Base-by-base conservation (phyloP, 2,329 filamentous ascomycete genomes). In the Ophiostoma piceae region DNA sequence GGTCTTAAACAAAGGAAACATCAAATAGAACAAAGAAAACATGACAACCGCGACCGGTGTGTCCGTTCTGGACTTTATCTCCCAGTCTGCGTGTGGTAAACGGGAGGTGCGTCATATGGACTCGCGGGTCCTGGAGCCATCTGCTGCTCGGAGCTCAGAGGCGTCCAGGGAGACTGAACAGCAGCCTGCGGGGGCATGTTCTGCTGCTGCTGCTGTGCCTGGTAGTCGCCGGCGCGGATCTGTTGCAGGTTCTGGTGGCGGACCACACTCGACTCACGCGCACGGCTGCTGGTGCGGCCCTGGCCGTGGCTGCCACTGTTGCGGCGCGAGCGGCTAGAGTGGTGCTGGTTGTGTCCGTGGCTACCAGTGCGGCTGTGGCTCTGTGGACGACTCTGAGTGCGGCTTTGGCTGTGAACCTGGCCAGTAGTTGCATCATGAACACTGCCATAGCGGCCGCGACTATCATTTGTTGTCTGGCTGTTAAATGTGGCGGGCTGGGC, bases 261-360 rank as follows among this genome's bases (percentile, higher is more conserved):
- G 19, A 29, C 64, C 1, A 66, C 64, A 22, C 37, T 43, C 3
- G 64, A 43, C 37, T 66, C 64, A 41, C 37, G 37, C 37, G 26
- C 64, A 66, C 64, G 64, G 6, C 64, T 66, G 64, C 35, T 43
- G 35, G 64, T 41, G n/a, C 64, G 64, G 64, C 64, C 64, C 64
- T 66, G 64, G 64, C 37, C 64, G 64, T 66, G 64, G 35, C 64
- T 66, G 35, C 64, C 64, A 41, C 64, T 66, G 37, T 66, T 66
- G 19, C 37, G 35, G 37, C 37, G 37, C 22, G 64, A 66, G 19
- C 64, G 64, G 64, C 37, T 41, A 19, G 22, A 57, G 16, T 26
- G n/a, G n/a, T 22, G 22, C 22, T 57, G 51, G 51, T 57, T 57
- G 51, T 57, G 26, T 11, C 51, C 51, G 51, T 57, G 22, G 22